Evolutionary conservation across 352 stramenopile genomes (phyloP).

Genomic region (Phytophthora tubulina): DNA sequence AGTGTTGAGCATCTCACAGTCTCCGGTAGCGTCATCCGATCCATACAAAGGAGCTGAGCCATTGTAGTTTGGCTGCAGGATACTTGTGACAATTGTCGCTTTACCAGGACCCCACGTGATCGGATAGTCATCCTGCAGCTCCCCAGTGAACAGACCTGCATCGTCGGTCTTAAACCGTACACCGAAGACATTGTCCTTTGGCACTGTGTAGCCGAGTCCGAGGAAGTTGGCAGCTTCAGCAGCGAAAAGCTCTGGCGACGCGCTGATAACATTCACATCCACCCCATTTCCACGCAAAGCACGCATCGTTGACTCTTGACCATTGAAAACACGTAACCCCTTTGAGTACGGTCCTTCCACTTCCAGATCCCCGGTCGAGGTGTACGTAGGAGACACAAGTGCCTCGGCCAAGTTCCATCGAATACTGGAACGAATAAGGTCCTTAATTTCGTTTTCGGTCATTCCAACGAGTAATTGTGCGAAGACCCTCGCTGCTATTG

Average conservation of each 20-base stretch:
- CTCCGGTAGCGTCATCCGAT: conserved; percentile 62
- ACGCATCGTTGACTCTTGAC: conserved; percentile 69
- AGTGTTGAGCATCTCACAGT: conserved; percentile 71
- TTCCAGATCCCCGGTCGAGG: conserved; percentile 43
- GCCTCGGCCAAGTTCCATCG: conserved; percentile 57
- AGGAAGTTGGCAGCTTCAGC: conserved; percentile 53
- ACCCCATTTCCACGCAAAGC: conserved; percentile 45
- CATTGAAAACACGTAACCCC: conserved; percentile 66
- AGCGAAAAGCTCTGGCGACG: conserved; percentile 62
- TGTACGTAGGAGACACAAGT: conserved; percentile 51
- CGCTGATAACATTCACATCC: conserved; percentile 73
- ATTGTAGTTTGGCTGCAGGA: conserved; percentile 56
- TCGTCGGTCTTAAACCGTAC: conserved; percentile 61
- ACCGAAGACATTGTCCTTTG: conserved; percentile 57
- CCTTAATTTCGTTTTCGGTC: conserved; percentile 57
- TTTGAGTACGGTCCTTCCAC: conserved; percentile 60
- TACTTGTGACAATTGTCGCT: conserved; percentile 54
- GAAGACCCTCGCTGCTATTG: conserved; percentile 63
- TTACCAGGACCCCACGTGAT: conserved; percentile 76
- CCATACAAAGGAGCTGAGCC: conserved; percentile 56
- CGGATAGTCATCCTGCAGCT: conserved; percentile 56
- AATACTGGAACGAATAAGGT: conserved; percentile 55
- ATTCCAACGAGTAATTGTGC: conserved; percentile 64
- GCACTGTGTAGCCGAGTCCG: conserved; percentile 63
- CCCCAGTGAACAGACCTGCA: conserved; percentile 52